phyloP scores from a whole-genome alignment of 73 alveolate species.

The Tetrahymena borealis region DNA sequence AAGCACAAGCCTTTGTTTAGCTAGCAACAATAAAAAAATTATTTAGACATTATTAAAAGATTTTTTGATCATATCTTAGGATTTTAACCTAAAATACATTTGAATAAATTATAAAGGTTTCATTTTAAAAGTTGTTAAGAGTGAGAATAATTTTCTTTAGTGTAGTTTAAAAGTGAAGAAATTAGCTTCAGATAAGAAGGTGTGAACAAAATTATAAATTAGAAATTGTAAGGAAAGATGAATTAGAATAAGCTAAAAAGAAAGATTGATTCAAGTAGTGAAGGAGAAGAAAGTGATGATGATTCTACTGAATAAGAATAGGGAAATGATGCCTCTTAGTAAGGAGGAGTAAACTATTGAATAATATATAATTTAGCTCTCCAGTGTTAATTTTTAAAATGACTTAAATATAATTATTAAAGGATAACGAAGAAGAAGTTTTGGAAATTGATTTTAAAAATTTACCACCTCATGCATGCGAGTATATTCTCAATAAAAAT shows the following conservation, averaged over 20 bases:
- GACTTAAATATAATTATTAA: no score
- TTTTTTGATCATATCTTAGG: no score
- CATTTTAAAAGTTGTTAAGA: not conserved
- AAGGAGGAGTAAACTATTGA: not conserved
- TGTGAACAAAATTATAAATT: not conserved
- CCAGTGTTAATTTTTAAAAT: no score
- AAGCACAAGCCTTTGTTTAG: no score
- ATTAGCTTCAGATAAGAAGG: not conserved
- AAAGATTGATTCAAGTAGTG: not conserved
- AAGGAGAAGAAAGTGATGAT: not conserved
- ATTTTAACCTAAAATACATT: no score
- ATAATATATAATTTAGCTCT: no score
- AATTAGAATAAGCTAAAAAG: not conserved
- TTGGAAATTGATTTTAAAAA: not conserved
- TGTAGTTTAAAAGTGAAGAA: not conserved
- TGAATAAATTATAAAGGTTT: not conserved
- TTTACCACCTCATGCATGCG: slow-evolving; percentile 4
- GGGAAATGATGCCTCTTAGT: not conserved
- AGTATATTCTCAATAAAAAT: not conserved
- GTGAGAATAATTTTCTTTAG: not conserved
- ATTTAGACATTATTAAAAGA: no score
- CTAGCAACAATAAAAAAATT: no score
- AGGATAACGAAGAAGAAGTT: not conserved
- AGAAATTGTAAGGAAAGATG: no score
- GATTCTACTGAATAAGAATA: not conserved